Percentiles rank a stretch among this genome's conserved stretches.
These are phyloP conservation scores for Bauhinia variegata DNA, from an alignment of 306 rosid species.

Conservation along the genomic window DNA sequence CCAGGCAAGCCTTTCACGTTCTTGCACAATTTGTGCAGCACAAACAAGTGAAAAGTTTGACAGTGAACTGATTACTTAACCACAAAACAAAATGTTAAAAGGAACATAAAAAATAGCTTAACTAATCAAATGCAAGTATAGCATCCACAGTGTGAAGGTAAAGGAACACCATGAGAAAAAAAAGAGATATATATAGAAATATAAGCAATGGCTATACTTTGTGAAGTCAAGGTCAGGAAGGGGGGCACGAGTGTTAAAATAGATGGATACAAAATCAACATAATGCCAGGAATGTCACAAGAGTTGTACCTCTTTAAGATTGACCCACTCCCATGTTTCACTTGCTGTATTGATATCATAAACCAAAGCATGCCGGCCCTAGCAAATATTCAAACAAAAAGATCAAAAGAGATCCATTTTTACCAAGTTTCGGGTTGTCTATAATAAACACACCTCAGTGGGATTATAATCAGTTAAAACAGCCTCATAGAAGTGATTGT, in stretches of 20 bases:
- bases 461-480: constrained; percentile 67
- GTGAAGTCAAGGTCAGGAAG: background rate
- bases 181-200: background rate
- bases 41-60: background rate
- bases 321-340: constrained; percentile 92
- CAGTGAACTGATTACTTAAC: constrained; percentile 7
- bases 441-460: constrained; percentile 49
- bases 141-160: constrained; percentile 9
- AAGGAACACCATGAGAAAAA: background rate
- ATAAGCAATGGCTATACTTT: constrained; percentile 1
- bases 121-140: constrained; percentile 10
- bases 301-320: constrained; percentile 68
- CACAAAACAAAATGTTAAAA: constrained; percentile 2
- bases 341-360: constrained; percentile 69
- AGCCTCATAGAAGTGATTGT: constrained; percentile 89
- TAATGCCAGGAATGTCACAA: background rate
- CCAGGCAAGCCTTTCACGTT: background rate
- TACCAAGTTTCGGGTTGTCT: constrained; percentile 12
- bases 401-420: constrained; percentile 6
- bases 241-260: background rate
- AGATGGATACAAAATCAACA: constrained; percentile 5
- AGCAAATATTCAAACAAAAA: constrained; percentile 11
- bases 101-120: background rate
- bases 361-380: constrained; percentile 83
- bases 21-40: background rate